Conservation (phyloP, 306 rosid genomes). For the Neltuma alba region DNA sequence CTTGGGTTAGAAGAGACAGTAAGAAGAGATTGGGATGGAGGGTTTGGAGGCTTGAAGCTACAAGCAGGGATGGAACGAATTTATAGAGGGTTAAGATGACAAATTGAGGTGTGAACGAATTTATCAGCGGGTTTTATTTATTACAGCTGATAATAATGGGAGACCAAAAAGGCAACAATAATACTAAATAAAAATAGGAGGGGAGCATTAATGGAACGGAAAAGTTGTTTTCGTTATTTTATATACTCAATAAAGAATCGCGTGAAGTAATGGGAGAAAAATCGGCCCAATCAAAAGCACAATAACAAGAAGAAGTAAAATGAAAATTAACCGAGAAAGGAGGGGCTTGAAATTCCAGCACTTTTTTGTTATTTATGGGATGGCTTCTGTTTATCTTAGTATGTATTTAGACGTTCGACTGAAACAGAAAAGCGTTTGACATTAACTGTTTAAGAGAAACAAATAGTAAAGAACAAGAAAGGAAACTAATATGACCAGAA, state of each 20-base stretch:
- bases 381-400: no score
- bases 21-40: background rate
- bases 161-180: background rate
- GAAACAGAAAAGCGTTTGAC: conserved; percentile 22
- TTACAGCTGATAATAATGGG: background rate
- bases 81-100: conserved; percentile 35
- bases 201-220: background rate
- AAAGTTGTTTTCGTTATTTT: background rate
- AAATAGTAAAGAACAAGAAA: background rate
- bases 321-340: background rate
- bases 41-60: conserved; percentile 20
- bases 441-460: background rate
- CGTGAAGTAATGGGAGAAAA: background rate
- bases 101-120: conserved; percentile 34
- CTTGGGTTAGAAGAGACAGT: background rate
- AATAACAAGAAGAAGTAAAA: background rate
- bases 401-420: background rate
- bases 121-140: background rate
- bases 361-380: conserved; percentile 19
- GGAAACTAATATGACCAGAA: background rate
- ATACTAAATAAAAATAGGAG: background rate
- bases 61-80: conserved; percentile 16
- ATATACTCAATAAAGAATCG: background rate
- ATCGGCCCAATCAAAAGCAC: background rate
- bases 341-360: background rate